Evolutionary conservation across 176 grass and related monocot species (phyloP), one percentile per base, ranked within the genome.

Genomic region (Oryza rufipogon): DNA sequence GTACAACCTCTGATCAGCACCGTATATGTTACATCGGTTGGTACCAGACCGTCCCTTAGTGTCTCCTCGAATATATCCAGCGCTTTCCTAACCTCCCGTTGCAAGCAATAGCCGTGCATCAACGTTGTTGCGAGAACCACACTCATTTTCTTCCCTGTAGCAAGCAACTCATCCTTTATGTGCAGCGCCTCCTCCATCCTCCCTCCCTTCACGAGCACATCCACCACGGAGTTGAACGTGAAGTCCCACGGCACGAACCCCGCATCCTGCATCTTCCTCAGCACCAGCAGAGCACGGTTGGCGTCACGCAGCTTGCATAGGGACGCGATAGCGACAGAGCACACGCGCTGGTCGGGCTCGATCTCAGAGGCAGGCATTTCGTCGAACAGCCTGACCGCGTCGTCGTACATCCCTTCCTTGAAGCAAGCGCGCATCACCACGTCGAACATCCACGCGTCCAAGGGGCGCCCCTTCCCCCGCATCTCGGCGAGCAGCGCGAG

Each of bases 71-170:
- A 89, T 17, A 97, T 48, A 82, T 90, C 76, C 52, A 95, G 85
- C 4, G 92, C 95, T 23, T 66, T 91, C 11, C 69, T 76, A 64
- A 95, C 83, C 51, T 97, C 72, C 38, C 79, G 75, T 46, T 26
- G 73, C 74, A 69, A 78, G 82, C 87, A 97, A 83, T 91, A 93
- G 28, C 92, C 90, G 20, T 93, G 86, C 82, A 97, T 90, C 82
- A 97, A 68, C 8, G 36, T 89, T 6, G 95, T 97, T 4, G 64
- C 81, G 1, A 85, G 77, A 49, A 93, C 39, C 20, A 90, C 47
- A 79, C 92, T 72, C 85, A 97, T 85, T 19, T 86, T 51, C 32
- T 84, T 73, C 16, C 92, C 85, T 7, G 77, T 25, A 41, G 75
- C 77, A 25, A 84, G 47, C 87, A 93, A 88, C 54, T 93, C 89